phyloP scores from a whole-genome alignment of 306 rosid species.

The Pyrus betulifolia region DNA sequence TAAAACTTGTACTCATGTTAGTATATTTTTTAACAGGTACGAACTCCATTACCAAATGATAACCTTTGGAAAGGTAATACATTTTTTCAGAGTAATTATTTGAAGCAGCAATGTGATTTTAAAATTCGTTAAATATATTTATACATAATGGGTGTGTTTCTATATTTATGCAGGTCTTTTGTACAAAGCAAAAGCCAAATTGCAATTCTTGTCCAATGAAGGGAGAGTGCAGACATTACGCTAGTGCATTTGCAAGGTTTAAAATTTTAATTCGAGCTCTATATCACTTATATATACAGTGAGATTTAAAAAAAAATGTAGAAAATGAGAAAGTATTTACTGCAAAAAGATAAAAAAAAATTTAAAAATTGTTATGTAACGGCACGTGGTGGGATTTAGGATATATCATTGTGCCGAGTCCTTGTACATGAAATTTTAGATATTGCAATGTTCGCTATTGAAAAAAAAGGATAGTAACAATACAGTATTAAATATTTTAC shows the following conservation, averaged over 20 bases:
- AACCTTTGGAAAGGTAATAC: constrained; percentile 73
- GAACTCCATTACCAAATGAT: constrained; percentile 74
- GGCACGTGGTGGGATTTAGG: background rate
- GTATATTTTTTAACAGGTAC: constrained; percentile 30
- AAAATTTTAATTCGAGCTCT: too few species aligned
- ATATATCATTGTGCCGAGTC: too few species aligned
- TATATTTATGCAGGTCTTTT: constrained; percentile 42
- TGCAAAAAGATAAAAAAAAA: too few species aligned
- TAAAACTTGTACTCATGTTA: background rate
- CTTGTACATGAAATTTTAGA: background rate
- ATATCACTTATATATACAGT: too few species aligned
- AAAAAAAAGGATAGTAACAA: background rate
- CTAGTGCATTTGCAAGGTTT: constrained; percentile 53
- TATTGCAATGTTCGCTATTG: background rate
- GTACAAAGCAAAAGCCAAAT: constrained; percentile 55
- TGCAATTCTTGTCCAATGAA: constrained; percentile 71
- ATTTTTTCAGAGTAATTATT: background rate
- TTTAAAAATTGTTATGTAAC: background rate
- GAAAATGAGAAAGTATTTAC: too few species aligned
- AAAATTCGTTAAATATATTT: background rate
- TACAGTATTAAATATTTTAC: background rate
- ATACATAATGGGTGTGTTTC: background rate
- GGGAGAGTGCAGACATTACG: constrained; percentile 42
- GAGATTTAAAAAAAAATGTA: too few species aligned
- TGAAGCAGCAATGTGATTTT: background rate